Conservation (phyloP, 257 asterid genomes). For the Voacanga thouarsii region DNA sequence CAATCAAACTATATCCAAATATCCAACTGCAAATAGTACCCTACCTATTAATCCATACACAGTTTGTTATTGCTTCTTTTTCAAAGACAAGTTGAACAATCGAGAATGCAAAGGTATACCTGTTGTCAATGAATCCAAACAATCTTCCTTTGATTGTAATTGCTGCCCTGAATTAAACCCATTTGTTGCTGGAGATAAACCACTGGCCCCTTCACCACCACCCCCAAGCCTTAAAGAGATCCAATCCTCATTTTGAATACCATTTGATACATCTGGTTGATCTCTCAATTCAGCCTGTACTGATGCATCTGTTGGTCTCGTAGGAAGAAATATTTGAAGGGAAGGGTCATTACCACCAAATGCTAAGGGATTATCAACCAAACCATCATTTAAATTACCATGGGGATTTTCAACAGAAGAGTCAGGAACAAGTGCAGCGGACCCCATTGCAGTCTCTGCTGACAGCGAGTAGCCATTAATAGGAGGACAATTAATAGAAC, state of each 20-base stretch:
- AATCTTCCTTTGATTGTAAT: constrained; percentile 42
- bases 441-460: constrained; percentile 49
- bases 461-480: constrained; percentile 47
- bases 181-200: constrained; percentile 41
- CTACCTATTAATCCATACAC: not conserved
- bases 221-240: constrained; percentile 85
- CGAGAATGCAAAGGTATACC: constrained; percentile 33
- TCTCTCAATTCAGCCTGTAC: constrained; percentile 51
- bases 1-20: not conserved
- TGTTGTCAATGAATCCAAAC: constrained; percentile 53
- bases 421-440: constrained; percentile 51
- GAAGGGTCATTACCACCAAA: constrained; percentile 77
- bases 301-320: constrained; percentile 68
- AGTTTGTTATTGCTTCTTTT: not conserved
- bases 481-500: constrained; percentile 54
- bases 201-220: constrained; percentile 45
- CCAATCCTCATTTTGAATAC: constrained; percentile 73
- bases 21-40: not conserved
- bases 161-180: constrained; percentile 49
- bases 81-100: not conserved
- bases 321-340: constrained; percentile 88
- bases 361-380: constrained; percentile 71
- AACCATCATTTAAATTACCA: constrained; percentile 45
- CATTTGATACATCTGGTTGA: constrained; percentile 60
- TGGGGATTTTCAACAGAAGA: constrained; percentile 38